These are phyloP conservation scores for Ganoderma meredithae DNA, from an alignment of 1,284 basidiomycete genomes.

Conservation along the genomic window DNA sequence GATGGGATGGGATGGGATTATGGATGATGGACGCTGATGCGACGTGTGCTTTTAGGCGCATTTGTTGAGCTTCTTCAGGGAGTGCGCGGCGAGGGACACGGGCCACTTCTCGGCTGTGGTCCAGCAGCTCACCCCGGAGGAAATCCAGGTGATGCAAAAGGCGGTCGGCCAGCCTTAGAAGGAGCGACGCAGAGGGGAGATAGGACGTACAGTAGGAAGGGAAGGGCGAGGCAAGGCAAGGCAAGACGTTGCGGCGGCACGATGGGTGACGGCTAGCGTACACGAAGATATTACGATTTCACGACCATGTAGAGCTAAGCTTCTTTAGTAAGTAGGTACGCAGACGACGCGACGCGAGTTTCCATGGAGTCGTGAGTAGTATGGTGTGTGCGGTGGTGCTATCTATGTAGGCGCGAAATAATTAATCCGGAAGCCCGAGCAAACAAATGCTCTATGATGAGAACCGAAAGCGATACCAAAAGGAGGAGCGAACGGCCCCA, in stretches of 20 bases:
- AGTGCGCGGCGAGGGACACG: conserved; percentile 71
- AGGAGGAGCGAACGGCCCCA: background rate
- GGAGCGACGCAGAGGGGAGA: background rate
- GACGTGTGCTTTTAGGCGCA: conserved; percentile 56
- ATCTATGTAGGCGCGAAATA: background rate
- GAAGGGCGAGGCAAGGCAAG: background rate
- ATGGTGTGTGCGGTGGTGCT: background rate
- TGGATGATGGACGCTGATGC: background rate
- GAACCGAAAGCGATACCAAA: background rate
- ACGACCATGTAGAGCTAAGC: conserved; percentile 11
- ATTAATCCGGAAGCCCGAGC: background rate
- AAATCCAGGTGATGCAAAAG: conserved; percentile 70
- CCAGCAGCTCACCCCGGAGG: conserved; percentile 71
- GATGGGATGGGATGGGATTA: no score
- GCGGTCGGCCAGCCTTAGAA: conserved; percentile 48
- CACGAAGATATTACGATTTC: conserved; percentile 2
- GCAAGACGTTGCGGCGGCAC: background rate
- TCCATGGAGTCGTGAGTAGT: background rate
- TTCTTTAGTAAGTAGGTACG: conserved; percentile 8
- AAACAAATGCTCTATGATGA: background rate
- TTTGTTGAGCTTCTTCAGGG: conserved; percentile 71
- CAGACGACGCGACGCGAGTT: background rate
- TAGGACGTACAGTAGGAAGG: no score
- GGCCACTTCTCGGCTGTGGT: conserved; percentile 72
- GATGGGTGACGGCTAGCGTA: background rate